Percentiles rank a stretch among this genome's conserved stretches.
Conservation (phyloP, 176 grass and related monocot genomes). For the Phragmites australis region DNA sequence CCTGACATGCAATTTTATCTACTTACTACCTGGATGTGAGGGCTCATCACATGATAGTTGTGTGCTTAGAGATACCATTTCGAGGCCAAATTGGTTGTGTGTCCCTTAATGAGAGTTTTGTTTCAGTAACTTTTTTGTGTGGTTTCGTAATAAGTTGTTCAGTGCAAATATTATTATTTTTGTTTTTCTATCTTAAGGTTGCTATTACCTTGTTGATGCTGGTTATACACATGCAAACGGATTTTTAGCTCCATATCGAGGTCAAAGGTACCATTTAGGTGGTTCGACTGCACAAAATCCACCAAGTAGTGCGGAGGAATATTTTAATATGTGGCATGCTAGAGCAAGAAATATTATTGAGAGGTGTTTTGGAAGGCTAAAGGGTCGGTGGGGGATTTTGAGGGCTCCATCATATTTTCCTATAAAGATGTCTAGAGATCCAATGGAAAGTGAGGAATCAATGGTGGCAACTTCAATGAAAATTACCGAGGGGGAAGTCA, state of each 20-base stretch:
- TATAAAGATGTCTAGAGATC: background rate
- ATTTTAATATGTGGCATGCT: background rate
- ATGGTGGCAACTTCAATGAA: background rate
- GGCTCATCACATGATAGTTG: background rate
- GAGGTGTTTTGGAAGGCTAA: slow-evolving; percentile 1
- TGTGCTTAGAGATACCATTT: slow-evolving; percentile 8
- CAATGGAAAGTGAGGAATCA: background rate
- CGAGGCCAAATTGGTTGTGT: background rate
- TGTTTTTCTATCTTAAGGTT: background rate
- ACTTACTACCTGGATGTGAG: background rate
- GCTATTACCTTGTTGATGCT: background rate
- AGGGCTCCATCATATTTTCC: background rate
- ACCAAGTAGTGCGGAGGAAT: background rate
- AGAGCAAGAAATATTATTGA: background rate
- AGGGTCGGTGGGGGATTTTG: background rate
- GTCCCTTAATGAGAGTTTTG: background rate
- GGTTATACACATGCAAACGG: background rate
- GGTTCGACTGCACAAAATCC: background rate
- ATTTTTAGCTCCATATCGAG: background rate
- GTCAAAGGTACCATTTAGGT: background rate
- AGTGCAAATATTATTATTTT: background rate
- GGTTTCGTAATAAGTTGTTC: background rate
- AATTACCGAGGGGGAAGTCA: background rate
- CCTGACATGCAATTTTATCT: slow-evolving; percentile 6
- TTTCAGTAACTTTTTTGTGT: background rate